Base-by-base conservation (phyloP, 2,329 filamentous ascomycete species). In the Albophoma yamanashiensis region DNA sequence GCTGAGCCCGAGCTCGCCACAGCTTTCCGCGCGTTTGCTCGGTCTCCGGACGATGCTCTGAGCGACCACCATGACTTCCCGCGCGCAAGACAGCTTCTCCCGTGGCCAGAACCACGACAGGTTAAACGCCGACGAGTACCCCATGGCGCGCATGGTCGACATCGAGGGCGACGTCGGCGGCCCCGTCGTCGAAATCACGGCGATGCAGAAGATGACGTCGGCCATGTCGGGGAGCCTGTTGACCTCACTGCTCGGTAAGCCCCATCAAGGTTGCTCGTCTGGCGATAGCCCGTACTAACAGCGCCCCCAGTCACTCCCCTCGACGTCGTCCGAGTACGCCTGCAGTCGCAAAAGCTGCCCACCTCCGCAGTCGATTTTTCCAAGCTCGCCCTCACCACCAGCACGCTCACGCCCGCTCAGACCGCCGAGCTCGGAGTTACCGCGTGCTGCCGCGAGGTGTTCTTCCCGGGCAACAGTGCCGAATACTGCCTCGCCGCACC, bases 381-480 rank as follows among this genome's bases (percentile, higher is more conserved):
- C 70, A 78, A 80, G 74, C 73, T 87, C 71, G 72, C 82, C 67
- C 65, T 85, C 69, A 74, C 82, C 67, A 76, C 82, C 66, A 70
- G 81, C 66, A 85, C 83, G 70, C 71, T 87, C 66, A 86, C 85
- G 63, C 84, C 88, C 64, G 82, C 94, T 56, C 91, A 91, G 59
- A 86, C 83, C 2, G 73, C 89, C 38, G 91, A 93, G 68, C 83
- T 97, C 57, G 94, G 94, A 62, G 91, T 97, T 59, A 96, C 92
- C 20, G 87, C 92, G 45, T 99, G 94, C 75, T 99, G 94, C 71
- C 87, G 94, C 62, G 93, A 99, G 73, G 93, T 99, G 42, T 99
- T 97, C 74, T 99, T 96, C 81, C 86, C 93, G 64, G 92, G 91
- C 65, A 92, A 95, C 70, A 89, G 88, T 72, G 83, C 87, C 31